Evolutionary conservation across 1,284 basidiomycete genomes (phyloP), one percentile per base, ranked within the genome.

Genomic region (Cryptococcus sp.): DNA sequence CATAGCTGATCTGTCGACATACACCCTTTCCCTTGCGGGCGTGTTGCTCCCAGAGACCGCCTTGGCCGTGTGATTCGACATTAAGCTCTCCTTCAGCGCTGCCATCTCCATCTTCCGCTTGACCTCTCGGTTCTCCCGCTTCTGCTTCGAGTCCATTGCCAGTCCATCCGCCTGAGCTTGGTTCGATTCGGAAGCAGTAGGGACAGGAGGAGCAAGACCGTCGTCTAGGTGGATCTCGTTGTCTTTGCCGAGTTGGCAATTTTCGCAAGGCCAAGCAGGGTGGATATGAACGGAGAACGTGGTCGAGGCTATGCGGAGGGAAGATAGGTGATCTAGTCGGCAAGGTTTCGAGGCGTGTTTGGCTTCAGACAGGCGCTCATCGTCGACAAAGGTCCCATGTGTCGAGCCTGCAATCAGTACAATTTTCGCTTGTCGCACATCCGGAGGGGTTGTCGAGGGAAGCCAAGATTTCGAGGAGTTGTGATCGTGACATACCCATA

Each of bases 1-100:
- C 56, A 69, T 64, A 2, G 69, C 69, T 42, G 69, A 68, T 28
- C 69, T 51, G 47, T 71, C 69, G 26, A 63, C 25, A 58, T 62
- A 54, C 45, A 59, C 33, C 41, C 57, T 31, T 43, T 50, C 22
- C 36, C 28, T 31, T 31, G 7, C 28, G 9, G 28, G 28, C 14
- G 28, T 31, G 28, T 39, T 43, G 34, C n/a, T 12, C 37, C 28
- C n/a, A n/a, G n/a, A n/a, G n/a, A n/a, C n/a, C 12, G 18, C 21
- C 16, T n/a, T 43, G n/a, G 34, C 14, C 0, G n/a, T 12, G 31
- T 31, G 37, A 22, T 50, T 44, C 6, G 49, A 46, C 32, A 71
- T 47, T 10, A 71, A 41, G 0, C 48, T 54, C 33, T 63, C 65
- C n/a, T 52, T 50, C 22, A 71, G 41, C 1, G 48, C 44, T 1